Base-by-base conservation (phyloP, 2,329 filamentous ascomycete genomes). In the Albifimbria verrucaria region DNA sequence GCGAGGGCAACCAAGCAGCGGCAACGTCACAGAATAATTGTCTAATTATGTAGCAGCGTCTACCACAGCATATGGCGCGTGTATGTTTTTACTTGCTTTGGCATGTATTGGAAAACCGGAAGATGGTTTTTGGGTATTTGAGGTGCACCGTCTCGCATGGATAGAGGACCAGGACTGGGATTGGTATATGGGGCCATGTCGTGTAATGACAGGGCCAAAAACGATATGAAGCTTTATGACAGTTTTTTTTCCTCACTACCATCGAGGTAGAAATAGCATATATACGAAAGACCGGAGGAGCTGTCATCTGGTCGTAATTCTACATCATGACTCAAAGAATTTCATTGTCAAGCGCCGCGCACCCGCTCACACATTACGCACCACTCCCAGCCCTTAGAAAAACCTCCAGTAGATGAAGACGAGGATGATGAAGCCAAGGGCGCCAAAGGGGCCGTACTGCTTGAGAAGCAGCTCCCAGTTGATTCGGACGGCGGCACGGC, bases 391-490 rank as follows among this genome's bases (percentile, higher is more conserved):
- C 36, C 28, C 52, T 76, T 69, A 97, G 72, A 96, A 96, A 76
- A 97, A 97, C 58, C 92, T 85, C 88, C 91, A 93, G 81, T 89
- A 95, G 57, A 97, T 74, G 72, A 97, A 92, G 57, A 97, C 70
- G 51, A 97, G 69, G 56, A 97, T 86, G 57, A 97, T 85, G 53
- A 96, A 77, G 2, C 82, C 91, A 53, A 97, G 76, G 3, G 81
- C 90, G 24, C 82, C 93, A 72, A 97, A 86, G 3, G 94, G 94
- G 1, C 92, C 94, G 68, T 97, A 99, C 83, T 97, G 93, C 79
- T 97, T 97, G 57, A 97, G 61, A 69, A 99, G 76, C 69, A 97
- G 75, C 72, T 99, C 93, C 95, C 94, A 99, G 72, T 99, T 99
- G 71, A 99, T 99, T 67, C 89, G 83, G 52, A 96, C 92, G 1